Conservation (phyloP, 352 stramenopile genomes). For the Globisporangium perplexum region DNA sequence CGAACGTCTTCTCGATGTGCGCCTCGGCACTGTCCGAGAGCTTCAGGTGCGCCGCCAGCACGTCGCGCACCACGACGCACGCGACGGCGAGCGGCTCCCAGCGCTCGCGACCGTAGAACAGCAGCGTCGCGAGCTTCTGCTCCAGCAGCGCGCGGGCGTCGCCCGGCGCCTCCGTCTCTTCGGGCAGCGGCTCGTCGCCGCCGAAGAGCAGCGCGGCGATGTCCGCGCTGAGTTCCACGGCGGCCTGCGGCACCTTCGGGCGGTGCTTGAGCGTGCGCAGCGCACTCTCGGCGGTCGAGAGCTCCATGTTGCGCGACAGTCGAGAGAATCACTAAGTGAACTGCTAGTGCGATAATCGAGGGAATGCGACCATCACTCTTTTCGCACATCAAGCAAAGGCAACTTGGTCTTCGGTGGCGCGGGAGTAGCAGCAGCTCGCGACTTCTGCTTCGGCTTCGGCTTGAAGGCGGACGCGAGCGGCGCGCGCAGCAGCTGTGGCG, state of each 20-base stretch:
- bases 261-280: constrained; percentile 73
- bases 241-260: constrained; percentile 38
- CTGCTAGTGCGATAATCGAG: neutral
- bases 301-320: constrained; percentile 40
- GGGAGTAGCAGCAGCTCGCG: neutral
- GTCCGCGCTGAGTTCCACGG: constrained; percentile 29
- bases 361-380: neutral
- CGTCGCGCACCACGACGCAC: constrained; percentile 46
- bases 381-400: neutral
- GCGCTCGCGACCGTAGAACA: constrained; percentile 48
- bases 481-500: constrained; percentile 8
- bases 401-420: constrained; percentile 2
- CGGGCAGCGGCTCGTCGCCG: neutral
- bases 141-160: constrained; percentile 30
- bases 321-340: neutral
- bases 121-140: constrained; percentile 41
- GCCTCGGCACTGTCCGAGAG: constrained; percentile 18
- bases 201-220: constrained; percentile 24
- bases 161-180: neutral
- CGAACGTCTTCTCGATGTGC: constrained; percentile 24
- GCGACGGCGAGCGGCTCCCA: constrained; percentile 77
- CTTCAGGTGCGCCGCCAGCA: constrained; percentile 30
- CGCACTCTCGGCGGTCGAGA: constrained; percentile 56
- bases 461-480: constrained; percentile 15
- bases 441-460: constrained; percentile 6